A percentile compares a stretch with the other conserved stretches of the same genome.
Conservation (phyloP, 192 early-diverging fungal genomes). For the Backusella tuberculispora region DNA sequence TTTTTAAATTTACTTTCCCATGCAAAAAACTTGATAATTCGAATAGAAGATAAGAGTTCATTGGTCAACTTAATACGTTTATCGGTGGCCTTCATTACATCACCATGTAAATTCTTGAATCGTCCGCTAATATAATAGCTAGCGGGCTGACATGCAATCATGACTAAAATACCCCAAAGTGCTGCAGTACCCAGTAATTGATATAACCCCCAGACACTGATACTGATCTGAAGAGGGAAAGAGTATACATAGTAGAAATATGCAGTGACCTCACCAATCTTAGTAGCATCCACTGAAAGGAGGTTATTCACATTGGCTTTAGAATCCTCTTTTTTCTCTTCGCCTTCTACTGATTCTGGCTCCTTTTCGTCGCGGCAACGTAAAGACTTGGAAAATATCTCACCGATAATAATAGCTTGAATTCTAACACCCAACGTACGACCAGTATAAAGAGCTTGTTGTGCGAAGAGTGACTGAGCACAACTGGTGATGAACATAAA, state of each 20-base stretch:
- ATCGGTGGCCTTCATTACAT: conserved; percentile 65
- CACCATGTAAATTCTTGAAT: conserved; percentile 50
- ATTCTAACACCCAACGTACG: conserved; percentile 61
- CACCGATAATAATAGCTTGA: conserved; percentile 46
- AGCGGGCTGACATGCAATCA: conserved; percentile 65
- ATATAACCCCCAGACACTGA: conserved; percentile 73
- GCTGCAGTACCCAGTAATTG: conserved; percentile 79
- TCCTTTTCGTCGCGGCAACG: conserved; percentile 38
- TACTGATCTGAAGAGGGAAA: conserved; percentile 63
- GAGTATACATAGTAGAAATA: conserved; percentile 65
- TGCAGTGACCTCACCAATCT: conserved; percentile 50
- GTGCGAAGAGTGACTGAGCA: conserved; percentile 47
- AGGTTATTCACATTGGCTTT: conserved; percentile 64
- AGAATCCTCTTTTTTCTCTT: conserved; percentile 30
- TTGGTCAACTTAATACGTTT: conserved; percentile 81
- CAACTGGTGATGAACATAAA: conserved; percentile 54
- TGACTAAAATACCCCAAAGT: conserved; percentile 72
- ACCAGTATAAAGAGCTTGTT: conserved; percentile 64
- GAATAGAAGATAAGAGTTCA: conserved; percentile 86
- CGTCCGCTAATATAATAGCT: conserved; percentile 49
- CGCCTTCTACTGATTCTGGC: background rate
- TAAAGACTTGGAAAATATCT: conserved; percentile 39
- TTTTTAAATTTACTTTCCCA: conserved; percentile 78
- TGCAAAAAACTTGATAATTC: conserved; percentile 91
- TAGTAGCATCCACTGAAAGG: conserved; percentile 63